Percentiles rank a stretch among this genome's conserved stretches.
Conservation (phyloP, 1,284 basidiomycete species). For the Caloboletus firmus region DNA sequence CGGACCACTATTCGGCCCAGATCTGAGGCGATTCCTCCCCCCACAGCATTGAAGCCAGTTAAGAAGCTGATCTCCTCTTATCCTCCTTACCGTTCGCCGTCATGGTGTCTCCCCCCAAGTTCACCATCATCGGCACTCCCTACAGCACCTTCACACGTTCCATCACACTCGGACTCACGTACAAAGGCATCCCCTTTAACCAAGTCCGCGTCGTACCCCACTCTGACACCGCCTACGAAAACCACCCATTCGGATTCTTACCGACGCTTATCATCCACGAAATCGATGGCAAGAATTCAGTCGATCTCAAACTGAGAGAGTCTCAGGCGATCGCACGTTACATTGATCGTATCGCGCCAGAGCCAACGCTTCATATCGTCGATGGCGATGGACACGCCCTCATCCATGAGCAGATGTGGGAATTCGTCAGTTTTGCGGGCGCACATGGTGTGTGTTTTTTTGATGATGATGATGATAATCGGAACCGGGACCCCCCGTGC, state of each 20-base stretch:
- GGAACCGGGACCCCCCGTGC: no score
- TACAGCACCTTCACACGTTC: conserved; percentile 37
- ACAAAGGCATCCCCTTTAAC: conserved; percentile 31
- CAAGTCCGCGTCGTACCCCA: conserved; percentile 30
- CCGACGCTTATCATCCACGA: conserved; percentile 33
- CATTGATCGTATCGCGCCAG: conserved; percentile 30
- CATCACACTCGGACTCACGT: conserved; percentile 30
- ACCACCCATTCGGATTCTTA: conserved; percentile 36
- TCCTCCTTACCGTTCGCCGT: background rate
- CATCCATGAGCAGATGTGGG: conserved; percentile 35
- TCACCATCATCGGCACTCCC: conserved; percentile 35
- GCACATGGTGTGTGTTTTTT: no score
- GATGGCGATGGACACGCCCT: conserved; percentile 23
- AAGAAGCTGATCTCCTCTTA: background rate
- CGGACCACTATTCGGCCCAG: background rate
- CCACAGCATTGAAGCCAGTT: background rate
- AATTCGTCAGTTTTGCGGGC: conserved; percentile 30
- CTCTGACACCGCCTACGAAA: conserved; percentile 29
- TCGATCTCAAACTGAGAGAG: conserved; percentile 32
- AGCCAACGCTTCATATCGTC: conserved; percentile 25
- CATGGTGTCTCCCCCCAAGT: conserved; percentile 20
- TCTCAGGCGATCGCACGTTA: conserved; percentile 31
- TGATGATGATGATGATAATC: no score
- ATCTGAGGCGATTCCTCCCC: background rate
- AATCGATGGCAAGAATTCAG: conserved; percentile 21